Evolutionary conservation across 305 asterid species (phyloP), one percentile per base, ranked within the genome.

Genomic region (Ilex paraguariensis): DNA sequence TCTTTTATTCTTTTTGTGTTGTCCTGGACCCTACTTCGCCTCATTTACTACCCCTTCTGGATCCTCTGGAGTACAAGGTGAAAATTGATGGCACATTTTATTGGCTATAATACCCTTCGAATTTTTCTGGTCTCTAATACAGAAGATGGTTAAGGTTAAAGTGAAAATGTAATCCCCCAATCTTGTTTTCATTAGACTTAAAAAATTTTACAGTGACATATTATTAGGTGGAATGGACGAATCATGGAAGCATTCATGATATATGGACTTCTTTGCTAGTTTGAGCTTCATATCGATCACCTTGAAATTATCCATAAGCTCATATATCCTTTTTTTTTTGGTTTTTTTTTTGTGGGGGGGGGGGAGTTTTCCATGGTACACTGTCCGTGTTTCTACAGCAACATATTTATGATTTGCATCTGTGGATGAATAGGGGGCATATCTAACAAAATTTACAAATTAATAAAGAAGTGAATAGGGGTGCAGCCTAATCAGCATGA

Each of bases 11-110:
- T 52, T 52, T 52, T 52, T 52, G 56, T 52, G 14, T 52, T 52
- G 56, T 52, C 56, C 9, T 52, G 56, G 56, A 52, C n/a, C 56
- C 28, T 52, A 14, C 56, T 52, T 52, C 56, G 56, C 31, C 56
- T 52, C 28, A 5, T 52, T 52, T 52, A 52, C 31, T 52, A 52
- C n/a, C 56, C 56, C 14, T 52, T 52, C 11, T 52, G 56, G 56
- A 17, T 52, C 11, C 32, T 52, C 31, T 4, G 56, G 56, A 52
- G 56, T 52, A 52, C 56, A 52, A 52, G 56, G 56, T 52, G 31
- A 52, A 14, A 6, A 14, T 52, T 11, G 50, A 11, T 49, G 28
- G 53, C 16, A 49, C 11, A 49, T 49, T 7, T 49, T 4, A 11
- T 13, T 2, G 13, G 11, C 50, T 13, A 45, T 45, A 0, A 13